These are phyloP conservation scores for Xylariaceae sp. DNA, from an alignment of 2,329 filamentous ascomycete species.

Conservation along the genomic window DNA sequence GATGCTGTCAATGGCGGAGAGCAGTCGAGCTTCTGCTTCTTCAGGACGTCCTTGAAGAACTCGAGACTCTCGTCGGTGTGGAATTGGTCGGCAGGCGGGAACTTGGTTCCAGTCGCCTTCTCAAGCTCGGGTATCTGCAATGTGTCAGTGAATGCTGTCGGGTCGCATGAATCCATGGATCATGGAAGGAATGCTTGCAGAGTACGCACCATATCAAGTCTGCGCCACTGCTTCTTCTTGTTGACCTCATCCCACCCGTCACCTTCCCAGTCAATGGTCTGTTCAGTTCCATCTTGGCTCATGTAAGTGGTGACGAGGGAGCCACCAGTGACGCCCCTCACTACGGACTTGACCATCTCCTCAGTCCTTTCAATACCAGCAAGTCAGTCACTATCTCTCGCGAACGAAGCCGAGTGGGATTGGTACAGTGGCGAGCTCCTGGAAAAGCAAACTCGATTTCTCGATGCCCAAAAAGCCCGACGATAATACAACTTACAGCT, in stretches of 20 bases:
- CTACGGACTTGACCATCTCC: slow-evolving; percentile 83
- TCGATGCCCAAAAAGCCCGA: not conserved
- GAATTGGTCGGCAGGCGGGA: slow-evolving; percentile 82
- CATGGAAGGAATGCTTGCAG: not conserved
- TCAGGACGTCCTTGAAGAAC: slow-evolving; percentile 78
- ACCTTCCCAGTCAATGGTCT: slow-evolving; percentile 87
- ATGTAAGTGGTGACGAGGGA: slow-evolving; percentile 81
- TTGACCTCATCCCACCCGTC: too few relatives aligned
- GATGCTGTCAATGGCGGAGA: slow-evolving; percentile 87
- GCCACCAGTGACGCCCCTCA: slow-evolving; percentile 77
- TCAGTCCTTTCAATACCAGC: slow-evolving; percentile 55
- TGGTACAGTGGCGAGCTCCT: too few relatives aligned
- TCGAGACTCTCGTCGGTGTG: slow-evolving; percentile 86
- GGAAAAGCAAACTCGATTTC: too few relatives aligned
- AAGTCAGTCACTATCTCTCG: not conserved
- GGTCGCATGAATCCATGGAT: too few relatives aligned
- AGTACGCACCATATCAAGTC: slow-evolving; percentile 69
- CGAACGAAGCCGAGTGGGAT: too few relatives aligned
- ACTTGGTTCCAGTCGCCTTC: slow-evolving; percentile 85
- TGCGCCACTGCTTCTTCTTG: slow-evolving; percentile 69
- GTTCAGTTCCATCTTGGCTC: slow-evolving; percentile 79
- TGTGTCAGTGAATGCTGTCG: not conserved
- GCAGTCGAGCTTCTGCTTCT: slow-evolving; percentile 68
- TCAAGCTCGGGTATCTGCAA: slow-evolving; percentile 73
- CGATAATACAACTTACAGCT: slow-evolving; percentile 39